Evolutionary conservation across 2,329 filamentous ascomycete species (phyloP).

Genomic region (Talaromyces sp.): DNA sequence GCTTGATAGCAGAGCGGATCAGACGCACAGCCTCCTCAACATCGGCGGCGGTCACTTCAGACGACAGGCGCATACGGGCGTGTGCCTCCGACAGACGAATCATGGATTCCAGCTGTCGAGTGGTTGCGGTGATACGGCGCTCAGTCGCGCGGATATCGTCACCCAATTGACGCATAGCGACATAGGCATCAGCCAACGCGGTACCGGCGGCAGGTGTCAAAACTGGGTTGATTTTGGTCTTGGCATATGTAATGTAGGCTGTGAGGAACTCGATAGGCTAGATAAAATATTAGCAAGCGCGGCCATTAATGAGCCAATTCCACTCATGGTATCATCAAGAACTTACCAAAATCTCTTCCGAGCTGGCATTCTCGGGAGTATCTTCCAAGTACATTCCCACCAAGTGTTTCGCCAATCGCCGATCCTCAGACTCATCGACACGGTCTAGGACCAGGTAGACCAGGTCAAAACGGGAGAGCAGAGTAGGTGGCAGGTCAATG

Average conservation of each 20-base stretch:
- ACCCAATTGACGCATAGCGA: constrained; percentile 92
- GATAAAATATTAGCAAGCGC: not conserved
- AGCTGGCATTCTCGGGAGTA: constrained; percentile 78
- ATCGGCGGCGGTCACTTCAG: constrained; percentile 75
- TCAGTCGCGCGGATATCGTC: constrained; percentile 84
- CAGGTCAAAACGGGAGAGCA: constrained; percentile 93
- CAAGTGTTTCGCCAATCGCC: constrained; percentile 85
- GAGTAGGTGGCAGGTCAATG: constrained; percentile 92
- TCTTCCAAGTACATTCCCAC: constrained; percentile 97
- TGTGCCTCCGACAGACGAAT: constrained; percentile 95
- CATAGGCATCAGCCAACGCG: constrained; percentile 83
- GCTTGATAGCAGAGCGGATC: constrained; percentile 93
- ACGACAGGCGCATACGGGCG: constrained; percentile 90
- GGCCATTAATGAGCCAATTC: not conserved
- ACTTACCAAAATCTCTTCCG: constrained; percentile 78
- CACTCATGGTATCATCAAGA: no score
- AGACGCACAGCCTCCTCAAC: constrained; percentile 89
- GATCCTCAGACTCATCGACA: constrained; percentile 86
- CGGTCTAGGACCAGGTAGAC: constrained; percentile 96
- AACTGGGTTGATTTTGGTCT: constrained; percentile 78
- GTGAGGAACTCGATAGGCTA: constrained; percentile 94
- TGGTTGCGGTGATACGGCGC: constrained; percentile 96
- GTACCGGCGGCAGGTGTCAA: constrained; percentile 79
- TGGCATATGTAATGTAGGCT: constrained; percentile 94
- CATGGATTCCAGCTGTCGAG: constrained; percentile 96